Evolutionary conservation across 164 flowering plant genomes (phyloP), one percentile per base, ranked within the genome.

Genomic region (Vitis riparia): DNA sequence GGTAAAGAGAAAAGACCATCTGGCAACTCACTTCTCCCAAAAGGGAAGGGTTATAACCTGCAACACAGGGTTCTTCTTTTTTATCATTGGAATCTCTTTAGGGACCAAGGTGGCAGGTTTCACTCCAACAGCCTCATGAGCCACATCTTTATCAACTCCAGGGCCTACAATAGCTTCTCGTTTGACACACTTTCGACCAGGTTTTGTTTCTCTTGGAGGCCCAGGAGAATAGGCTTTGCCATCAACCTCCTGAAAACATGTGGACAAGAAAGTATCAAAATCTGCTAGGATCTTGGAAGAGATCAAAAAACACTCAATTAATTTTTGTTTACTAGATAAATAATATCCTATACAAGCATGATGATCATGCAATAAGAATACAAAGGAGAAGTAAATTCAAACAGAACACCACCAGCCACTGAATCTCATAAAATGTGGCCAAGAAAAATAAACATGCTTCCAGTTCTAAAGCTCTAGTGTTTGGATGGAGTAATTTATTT

Each of bases 91-190:
- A 10, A 89, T 88, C 78, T 93, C 98, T 80, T 96, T 96, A 5
- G 97, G 97, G 65, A 86, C 78, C 79, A 96, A 81, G 29, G 89
- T 70, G 53, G 88, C 83, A 57, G 88, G 82, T 81, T 83, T 96
- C 76, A 93, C 67, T 55, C 99, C 99, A 76, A 91, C 99, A 75
- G 91, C 88, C 75, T 93, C 99, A 80, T 93, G 98, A 82, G 87
- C 82, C 72, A 96, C 93, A 73, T 78, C 89, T 78, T 89, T 90
- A 80, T 96, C 91, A 75, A 89, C 76, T 55, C 89, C 99, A 69
- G 99, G 99, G 56, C 99, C 98, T 6, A 92, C 85, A 75, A 96
- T 89, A 68, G 85, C 73, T 77, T 85, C 89, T 66, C 78, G 75
- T 72, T 75, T 91, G 57, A 70, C 64, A 69, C 93, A 92, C 81